Evolutionary conservation across 2,329 filamentous ascomycete genomes (phyloP).

Genomic region (Penicillium sp.): DNA sequence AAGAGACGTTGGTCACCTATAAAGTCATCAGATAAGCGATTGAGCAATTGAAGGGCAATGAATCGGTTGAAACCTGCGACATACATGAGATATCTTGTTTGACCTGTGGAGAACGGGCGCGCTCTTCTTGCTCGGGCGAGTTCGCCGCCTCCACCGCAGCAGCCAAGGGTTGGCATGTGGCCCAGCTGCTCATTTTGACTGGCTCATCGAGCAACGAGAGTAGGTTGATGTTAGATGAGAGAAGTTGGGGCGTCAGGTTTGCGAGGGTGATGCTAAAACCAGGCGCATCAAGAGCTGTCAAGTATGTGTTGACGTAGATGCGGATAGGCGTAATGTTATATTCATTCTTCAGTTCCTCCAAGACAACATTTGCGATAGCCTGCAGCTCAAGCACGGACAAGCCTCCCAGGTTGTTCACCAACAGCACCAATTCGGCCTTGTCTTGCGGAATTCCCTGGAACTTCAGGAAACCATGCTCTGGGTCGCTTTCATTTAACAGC

Average conservation of each 20-base stretch:
- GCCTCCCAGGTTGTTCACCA: conserved; percentile 19
- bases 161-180: conserved; percentile 7
- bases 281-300: conserved; percentile 15
- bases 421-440: conserved; percentile 6
- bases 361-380: conserved; percentile 8
- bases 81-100: conserved; percentile 11
- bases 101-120: conserved; percentile 2
- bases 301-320: conserved; percentile 16
- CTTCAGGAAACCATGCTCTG: conserved; percentile 14
- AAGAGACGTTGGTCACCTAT: conserved; percentile 4
- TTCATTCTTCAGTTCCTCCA: conserved; percentile 6
- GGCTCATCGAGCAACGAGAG: conserved; percentile 9
- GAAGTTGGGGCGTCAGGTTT: conserved; percentile 10
- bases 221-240: conserved; percentile 2
- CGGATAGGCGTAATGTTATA: conserved; percentile 12
- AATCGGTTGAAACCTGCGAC: background rate
- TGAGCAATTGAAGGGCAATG: background rate
- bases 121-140: conserved; percentile 4
- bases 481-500: conserved; percentile 7
- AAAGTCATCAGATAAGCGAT: background rate
- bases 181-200: conserved; percentile 8
- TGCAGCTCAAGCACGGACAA: conserved; percentile 15
- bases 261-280: conserved; percentile 17
- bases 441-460: conserved; percentile 8
- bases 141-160: background rate